Base-by-base conservation (phyloP, 371 early-diverging fungal species). In the Rhizopus stolonifer region DNA sequence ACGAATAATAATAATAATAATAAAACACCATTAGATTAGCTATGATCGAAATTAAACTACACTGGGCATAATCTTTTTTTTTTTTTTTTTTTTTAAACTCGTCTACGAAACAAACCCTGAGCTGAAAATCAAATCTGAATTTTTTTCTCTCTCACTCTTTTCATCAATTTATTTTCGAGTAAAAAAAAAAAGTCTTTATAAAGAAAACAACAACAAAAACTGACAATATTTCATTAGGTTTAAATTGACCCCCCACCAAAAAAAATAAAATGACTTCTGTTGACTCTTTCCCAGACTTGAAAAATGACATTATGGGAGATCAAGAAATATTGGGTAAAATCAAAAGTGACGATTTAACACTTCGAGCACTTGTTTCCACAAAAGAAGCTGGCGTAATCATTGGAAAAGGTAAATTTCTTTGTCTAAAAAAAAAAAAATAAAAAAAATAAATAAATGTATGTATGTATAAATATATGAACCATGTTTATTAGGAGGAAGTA, bases 321-420 rank as follows among this genome's bases (percentile, higher is more conserved):
- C 42, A 42, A 19, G 21, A 18, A 42, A 42, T 42, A 21, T 10
- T 42, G 21, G 42, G 42, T 42, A 42, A 42, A 42, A 42, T 42
- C 18, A 42, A 42, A 8, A 42, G 13, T 42, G 70, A 56, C 34
- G 60, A 62, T 29, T 72, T 93, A 43, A 87, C 89, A n/a, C 73
- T 94, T 58, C 88, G 94, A 43, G 87, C 91, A n/a, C 76, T 94
- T 14, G 88, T 94, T 17, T 80, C 89, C 22, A 88, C 93, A 63
- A 91, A 90, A 70, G 96, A 95, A 65, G 96, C 97, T 23, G 95
- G 90, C 58, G 86, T 94, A 36, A 87, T 96, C 54, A 96, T 96
- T 60, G 97, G 97, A 45, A 91, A 91, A 77, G 42, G 42, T 42
- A 19, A n/a, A n/a, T n/a, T n/a, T n/a, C n/a, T n/a, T n/a, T n/a